Evolutionary conservation across 176 grass and related monocot genomes (phyloP).

Genomic region (Sorghum bicolor): DNA sequence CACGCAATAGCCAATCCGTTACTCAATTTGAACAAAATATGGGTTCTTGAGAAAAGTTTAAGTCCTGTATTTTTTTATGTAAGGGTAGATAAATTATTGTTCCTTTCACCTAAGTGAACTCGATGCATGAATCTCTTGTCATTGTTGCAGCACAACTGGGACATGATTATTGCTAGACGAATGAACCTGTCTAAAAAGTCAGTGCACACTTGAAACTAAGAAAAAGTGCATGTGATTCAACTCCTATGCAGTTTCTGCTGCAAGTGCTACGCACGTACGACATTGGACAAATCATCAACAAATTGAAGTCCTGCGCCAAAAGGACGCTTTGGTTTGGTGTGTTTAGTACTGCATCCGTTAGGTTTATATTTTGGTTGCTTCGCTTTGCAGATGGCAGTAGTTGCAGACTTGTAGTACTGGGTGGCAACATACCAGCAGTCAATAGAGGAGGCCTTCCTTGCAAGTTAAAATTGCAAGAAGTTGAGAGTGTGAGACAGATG

Average conservation of each 20-base stretch:
- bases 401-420: not conserved
- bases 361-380: not conserved
- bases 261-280: not conserved
- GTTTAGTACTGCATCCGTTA: not conserved
- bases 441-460: not conserved
- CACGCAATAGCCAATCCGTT: too few relatives aligned
- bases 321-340: not conserved
- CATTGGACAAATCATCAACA: not conserved
- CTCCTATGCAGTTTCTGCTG: not conserved
- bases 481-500: not conserved
- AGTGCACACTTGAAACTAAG: not conserved
- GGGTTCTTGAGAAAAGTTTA: too few relatives aligned
- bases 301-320: not conserved
- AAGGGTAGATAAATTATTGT: not conserved
- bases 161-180: not conserved
- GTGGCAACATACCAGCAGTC: too few relatives aligned
- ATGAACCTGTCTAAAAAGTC: not conserved
- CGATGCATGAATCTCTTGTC: not conserved
- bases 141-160: not conserved
- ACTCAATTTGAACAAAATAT: too few relatives aligned
- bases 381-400: not conserved
- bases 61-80: not conserved
- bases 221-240: not conserved
- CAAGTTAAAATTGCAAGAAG: not conserved
- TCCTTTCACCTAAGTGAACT: not conserved